Conservation (phyloP, 257 asterid species). For the Nicotiana benthamiana region DNA sequence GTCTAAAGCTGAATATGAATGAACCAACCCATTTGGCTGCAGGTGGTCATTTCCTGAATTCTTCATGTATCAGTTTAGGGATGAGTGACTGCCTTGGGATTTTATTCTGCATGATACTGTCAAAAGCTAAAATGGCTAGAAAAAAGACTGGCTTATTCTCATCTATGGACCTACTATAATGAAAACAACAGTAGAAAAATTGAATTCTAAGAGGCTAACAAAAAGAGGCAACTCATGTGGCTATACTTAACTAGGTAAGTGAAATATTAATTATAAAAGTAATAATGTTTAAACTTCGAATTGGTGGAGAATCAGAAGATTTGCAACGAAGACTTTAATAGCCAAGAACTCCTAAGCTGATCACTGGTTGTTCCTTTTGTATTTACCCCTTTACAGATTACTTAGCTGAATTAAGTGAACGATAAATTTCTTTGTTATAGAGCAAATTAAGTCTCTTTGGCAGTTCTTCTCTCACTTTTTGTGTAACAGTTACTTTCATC, state of each 20-base stretch:
- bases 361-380: background rate
- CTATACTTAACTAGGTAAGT: background rate
- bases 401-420: background rate
- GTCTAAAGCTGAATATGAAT: background rate
- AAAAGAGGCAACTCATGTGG: background rate
- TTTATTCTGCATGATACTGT: background rate
- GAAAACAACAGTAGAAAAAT: background rate
- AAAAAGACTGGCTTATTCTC: background rate
- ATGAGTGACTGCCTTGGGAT: background rate
- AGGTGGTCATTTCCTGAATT: background rate
- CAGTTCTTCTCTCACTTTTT: background rate
- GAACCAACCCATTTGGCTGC: background rate
- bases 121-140: background rate
- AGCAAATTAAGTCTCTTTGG: background rate
- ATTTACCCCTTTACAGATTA: background rate
- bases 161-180: too few species aligned
- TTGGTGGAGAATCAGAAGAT: background rate
- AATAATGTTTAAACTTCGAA: background rate
- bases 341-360: background rate
- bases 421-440: background rate
- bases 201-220: background rate
- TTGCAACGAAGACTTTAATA: background rate
- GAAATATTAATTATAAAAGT: background rate
- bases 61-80: background rate
- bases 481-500: background rate